These are phyloP conservation scores for Conringia planisiliqua DNA, from an alignment of 345 rosid genomes.

Conservation along the genomic window DNA sequence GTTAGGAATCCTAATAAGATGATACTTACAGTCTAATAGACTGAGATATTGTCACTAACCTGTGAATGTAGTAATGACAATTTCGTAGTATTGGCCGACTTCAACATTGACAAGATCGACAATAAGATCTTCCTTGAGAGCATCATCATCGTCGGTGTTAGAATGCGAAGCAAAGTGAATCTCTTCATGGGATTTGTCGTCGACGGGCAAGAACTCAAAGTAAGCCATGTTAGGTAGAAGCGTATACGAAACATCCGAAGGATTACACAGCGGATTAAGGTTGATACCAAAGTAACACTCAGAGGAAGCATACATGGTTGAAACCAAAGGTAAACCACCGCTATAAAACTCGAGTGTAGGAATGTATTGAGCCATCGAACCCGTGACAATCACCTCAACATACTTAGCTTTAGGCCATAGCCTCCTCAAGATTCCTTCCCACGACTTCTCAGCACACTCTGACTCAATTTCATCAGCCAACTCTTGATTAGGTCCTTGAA, in stretches of 20 bases:
- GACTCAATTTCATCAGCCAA: constrained; percentile 55
- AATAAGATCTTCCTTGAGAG: constrained; percentile 42
- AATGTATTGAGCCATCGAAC: constrained; percentile 94
- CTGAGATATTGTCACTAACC: constrained; percentile 38
- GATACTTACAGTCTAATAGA: background rate
- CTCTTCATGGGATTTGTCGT: constrained; percentile 44
- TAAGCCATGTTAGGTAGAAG: constrained; percentile 92
- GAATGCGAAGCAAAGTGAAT: constrained; percentile 21
- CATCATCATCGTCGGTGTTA: constrained; percentile 44
- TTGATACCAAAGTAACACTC: constrained; percentile 93
- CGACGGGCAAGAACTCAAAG: constrained; percentile 79
- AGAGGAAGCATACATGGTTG: constrained; percentile 94
- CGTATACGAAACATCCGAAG: constrained; percentile 84
- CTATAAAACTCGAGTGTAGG: constrained; percentile 80
- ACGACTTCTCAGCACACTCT: constrained; percentile 51
- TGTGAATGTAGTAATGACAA: constrained; percentile 86
- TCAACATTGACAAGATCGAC: constrained; percentile 78
- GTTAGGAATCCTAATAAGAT: background rate
- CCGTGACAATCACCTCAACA: constrained; percentile 88
- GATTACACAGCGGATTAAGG: constrained; percentile 64
- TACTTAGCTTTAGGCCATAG: constrained; percentile 87
- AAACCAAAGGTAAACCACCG: constrained; percentile 79
- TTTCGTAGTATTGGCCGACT: constrained; percentile 70
- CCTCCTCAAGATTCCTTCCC: constrained; percentile 85
- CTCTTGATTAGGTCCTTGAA: constrained; percentile 42